A percentile compares a stretch with the other conserved stretches of the same genome.
Evolutionary conservation across 148 eudicot species (phyloP).

Genomic region (Rhododendron mucronatum): DNA sequence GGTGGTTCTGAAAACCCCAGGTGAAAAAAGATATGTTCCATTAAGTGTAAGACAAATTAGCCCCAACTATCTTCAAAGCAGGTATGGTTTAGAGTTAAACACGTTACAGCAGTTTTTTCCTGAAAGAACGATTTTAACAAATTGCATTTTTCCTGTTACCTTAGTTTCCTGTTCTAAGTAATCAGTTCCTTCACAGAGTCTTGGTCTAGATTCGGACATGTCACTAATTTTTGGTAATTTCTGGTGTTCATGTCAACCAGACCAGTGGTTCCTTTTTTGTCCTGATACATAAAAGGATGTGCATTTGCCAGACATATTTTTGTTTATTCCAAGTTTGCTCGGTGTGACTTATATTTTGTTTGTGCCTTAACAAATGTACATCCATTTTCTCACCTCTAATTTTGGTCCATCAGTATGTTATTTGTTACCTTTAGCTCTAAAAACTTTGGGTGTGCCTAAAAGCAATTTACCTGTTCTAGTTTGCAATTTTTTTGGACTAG

Average conservation of each 20-base stretch:
- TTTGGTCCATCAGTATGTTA: background rate
- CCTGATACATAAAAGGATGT: background rate
- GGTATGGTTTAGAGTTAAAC: background rate
- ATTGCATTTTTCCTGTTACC: background rate
- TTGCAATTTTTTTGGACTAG: background rate
- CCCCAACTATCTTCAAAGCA: background rate
- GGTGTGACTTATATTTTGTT: background rate
- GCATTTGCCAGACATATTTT: background rate
- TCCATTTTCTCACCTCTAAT: background rate
- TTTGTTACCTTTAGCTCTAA: background rate
- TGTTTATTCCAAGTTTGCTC: background rate
- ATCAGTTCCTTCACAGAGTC: background rate
- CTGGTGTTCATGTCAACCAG: background rate
- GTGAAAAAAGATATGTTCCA: background rate
- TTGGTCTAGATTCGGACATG: background rate
- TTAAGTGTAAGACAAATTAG: background rate
- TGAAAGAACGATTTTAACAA: background rate
- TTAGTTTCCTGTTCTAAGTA: background rate
- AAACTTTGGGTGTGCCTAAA: background rate
- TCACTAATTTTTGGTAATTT: background rate
- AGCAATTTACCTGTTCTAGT: background rate
- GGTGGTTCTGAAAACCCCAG: background rate
- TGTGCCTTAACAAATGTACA: background rate
- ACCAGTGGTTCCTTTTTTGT: background rate
- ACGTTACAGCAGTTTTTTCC: background rate